Base-by-base conservation (phyloP, 768 basidiomycete genomes). In the Tephrocybe rancida region DNA sequence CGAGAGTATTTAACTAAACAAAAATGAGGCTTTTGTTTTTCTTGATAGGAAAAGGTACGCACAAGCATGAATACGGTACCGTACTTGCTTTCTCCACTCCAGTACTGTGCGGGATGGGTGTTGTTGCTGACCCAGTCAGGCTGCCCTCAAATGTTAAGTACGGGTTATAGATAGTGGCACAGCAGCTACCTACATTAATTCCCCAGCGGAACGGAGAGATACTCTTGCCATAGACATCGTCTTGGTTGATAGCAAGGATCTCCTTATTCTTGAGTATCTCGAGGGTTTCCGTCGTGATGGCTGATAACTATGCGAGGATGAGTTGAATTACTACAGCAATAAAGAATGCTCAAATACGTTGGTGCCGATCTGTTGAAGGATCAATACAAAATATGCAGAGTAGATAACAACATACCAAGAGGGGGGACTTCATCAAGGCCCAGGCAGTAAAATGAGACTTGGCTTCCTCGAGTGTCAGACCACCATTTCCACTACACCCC, bases 391-490 rank as follows among this genome's bases (percentile, higher is more conserved):
- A 29, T 18, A 45, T 27, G 41, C 27, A 50, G 5, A 19, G 37
- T 51, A 51, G 19, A 25, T 19, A 38, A 11, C 24, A 39, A 64
- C 67, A 39, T 24, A 75, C 72, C 54, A 87, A 64, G 26, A 88
- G 76, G 2, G 86, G 85, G 0, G 70, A 71, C 61, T 85, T 86
- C 81, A 85, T 80, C 43, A 88, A 66, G 14, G 85, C 85, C 86
- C 86, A 88, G 4, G 84, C 84, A 0, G 85, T 86, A 65, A 86
- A 87, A 61, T 88, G 86, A 1, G 85, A 80, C 66, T 87, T 86
- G 3, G 78, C 64, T 67, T 88, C 86, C 2, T 87, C 85, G 62
- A 71, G 79, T 0, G 83, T 77, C 21, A 87, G 63, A 27, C 77
- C 75, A 9, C 84, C 85, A 60, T 88, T 88, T 16, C 86, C 86